Evolutionary conservation across 768 basidiomycete genomes (phyloP), one percentile per base, ranked within the genome.

Genomic region (Leccinum arenicola): DNA sequence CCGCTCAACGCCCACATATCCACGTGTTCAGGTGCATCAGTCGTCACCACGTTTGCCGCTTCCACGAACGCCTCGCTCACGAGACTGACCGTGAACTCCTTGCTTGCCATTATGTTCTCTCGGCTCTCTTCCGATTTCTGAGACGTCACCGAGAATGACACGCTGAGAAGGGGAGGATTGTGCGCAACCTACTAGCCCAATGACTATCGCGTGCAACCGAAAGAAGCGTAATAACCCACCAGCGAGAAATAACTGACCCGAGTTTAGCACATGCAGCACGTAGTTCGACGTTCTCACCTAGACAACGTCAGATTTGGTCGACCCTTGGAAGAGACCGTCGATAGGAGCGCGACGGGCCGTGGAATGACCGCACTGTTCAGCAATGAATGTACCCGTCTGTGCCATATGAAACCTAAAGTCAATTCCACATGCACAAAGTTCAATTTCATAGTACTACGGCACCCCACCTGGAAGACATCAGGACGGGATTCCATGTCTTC

Each of bases 71-170:
- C 73, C 69, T 91, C 87, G 56, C 85, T 88, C 64, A 93, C 84
- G 54, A 88, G 83, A 65, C 83, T 88, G 52, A 87, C 82, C 8
- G 84, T 85, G 70, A 92, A 93, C 66, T 88, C 78, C 60, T 84
- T 85, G 15, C 83, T 87, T 0, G 76, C 74, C 52, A 81, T 70
- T 61, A 90, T 87, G 61, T 91, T 91, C 59, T 80, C 77, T 52
- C 82, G 78, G 17, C 85, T 87, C 67, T 91, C 87, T 68, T 85
- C 84, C 40, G 78, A 76, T 36, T 74, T 71, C 27, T 74, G 74
- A 43, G 72, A 74, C 21, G 76, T 76, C 49, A 80, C 65, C 25
- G 76, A 75, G 68, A 88, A 83, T 6, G 85, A 86, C 51, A 91
- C 66, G 71, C 82, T 84, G 62, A 92, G 64, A 57, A 86, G 74